Conservation (phyloP, 768 basidiomycete species). For the Strobilomyces echinocephalus region DNA sequence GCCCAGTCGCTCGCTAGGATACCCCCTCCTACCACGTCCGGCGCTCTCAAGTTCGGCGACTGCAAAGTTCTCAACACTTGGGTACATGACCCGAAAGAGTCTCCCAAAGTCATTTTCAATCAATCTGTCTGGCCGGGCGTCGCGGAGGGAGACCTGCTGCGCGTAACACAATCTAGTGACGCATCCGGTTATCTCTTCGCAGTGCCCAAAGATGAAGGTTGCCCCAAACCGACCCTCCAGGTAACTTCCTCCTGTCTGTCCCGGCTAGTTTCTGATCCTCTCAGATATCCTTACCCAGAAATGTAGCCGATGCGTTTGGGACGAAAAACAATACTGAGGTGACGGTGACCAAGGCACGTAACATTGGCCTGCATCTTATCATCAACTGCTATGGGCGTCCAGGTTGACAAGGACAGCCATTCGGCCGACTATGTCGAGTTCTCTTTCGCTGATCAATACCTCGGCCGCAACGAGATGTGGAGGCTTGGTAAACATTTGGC, state of each 20-base stretch:
- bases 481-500: constrained; percentile 77
- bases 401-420: constrained; percentile 65
- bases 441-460: constrained; percentile 90
- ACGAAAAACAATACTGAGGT: constrained; percentile 73
- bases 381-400: constrained; percentile 8
- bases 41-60: constrained; percentile 55
- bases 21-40: constrained; percentile 23
- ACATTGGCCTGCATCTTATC: background rate
- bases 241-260: constrained; percentile 25
- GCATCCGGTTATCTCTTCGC: constrained; percentile 55
- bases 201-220: constrained; percentile 60
- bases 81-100: constrained; percentile 70
- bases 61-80: constrained; percentile 60
- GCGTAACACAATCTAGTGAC: constrained; percentile 45
- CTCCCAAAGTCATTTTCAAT: constrained; percentile 59
- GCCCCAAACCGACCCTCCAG: constrained; percentile 61
- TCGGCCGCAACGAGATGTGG: constrained; percentile 98
- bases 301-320: constrained; percentile 66
- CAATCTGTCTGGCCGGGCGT: constrained; percentile 76
- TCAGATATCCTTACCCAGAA: constrained; percentile 72
- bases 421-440: constrained; percentile 82
- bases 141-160: constrained; percentile 67
- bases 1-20: constrained; percentile 59
- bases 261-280: background rate
- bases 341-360: constrained; percentile 58